Evolutionary conservation across 768 basidiomycete species (phyloP).

Genomic region (Hericium coralloides): DNA sequence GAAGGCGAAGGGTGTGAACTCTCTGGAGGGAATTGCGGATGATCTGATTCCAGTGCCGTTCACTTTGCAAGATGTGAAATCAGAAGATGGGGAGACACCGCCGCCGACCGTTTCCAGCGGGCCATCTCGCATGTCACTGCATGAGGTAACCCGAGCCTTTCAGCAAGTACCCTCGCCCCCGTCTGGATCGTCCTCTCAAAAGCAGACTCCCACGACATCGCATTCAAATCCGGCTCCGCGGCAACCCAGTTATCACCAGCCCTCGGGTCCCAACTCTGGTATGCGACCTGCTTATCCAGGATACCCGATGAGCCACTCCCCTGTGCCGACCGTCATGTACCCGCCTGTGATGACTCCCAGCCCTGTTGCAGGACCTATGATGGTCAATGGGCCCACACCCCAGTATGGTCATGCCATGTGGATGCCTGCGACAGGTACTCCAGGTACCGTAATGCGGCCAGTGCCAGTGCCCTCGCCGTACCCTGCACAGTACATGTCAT

Average conservation of each 20-base stretch:
- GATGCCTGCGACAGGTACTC: slow-evolving; percentile 45
- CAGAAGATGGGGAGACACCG: slow-evolving; percentile 76
- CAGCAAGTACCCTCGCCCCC: slow-evolving; percentile 72
- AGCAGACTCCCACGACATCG: slow-evolving; percentile 35
- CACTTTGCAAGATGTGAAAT: slow-evolving; percentile 78
- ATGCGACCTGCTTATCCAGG: slow-evolving; percentile 49
- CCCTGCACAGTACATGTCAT: slow-evolving; percentile 50
- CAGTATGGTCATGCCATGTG: slow-evolving; percentile 58
- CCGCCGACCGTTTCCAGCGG: slow-evolving; percentile 47
- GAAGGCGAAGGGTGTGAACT: slow-evolving; percentile 69
- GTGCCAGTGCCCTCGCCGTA: slow-evolving; percentile 53
- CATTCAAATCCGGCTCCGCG: slow-evolving; percentile 6
- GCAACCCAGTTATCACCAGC: slow-evolving; percentile 10
- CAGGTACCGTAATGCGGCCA: slow-evolving; percentile 45
- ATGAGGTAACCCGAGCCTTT: slow-evolving; percentile 81
- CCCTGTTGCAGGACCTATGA: slow-evolving; percentile 53
- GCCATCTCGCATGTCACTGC: slow-evolving; percentile 68
- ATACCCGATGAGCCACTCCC: slow-evolving; percentile 65
- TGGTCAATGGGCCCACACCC: slow-evolving; percentile 52
- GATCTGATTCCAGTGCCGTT: slow-evolving; percentile 75
- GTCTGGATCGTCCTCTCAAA: slow-evolving; percentile 35
- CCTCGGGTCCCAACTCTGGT: slow-evolving; percentile 33
- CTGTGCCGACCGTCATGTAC: slow-evolving; percentile 61
- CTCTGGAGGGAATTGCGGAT: slow-evolving; percentile 75
- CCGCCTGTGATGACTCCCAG: slow-evolving; percentile 49